A percentile compares a stretch with the other conserved stretches of the same genome.
Conservation (phyloP, 2,329 filamentous ascomycete genomes). For the Penicillium sp. region DNA sequence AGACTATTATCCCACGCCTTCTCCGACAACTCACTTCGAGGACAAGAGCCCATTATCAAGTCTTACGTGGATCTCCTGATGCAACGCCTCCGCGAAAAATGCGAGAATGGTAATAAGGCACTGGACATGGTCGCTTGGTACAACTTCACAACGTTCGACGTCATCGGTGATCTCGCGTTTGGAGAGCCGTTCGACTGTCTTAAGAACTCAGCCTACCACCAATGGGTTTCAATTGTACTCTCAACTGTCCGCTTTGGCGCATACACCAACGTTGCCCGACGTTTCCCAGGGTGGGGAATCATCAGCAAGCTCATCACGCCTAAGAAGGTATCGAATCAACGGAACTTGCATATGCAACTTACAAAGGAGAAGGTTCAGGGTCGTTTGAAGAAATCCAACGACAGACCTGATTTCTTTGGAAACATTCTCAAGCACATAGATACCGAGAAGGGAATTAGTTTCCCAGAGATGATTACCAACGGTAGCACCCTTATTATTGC, state of each 20-base stretch:
- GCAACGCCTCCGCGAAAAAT: conserved; percentile 18
- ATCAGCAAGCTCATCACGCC: conserved; percentile 5
- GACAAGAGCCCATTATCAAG: neutral
- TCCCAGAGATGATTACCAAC: neutral
- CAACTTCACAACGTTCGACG: conserved; percentile 35
- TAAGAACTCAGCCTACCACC: conserved; percentile 23
- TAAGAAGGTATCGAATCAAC: neutral
- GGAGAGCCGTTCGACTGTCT: conserved; percentile 34
- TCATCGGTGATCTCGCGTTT: conserved; percentile 34
- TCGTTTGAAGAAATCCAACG: conserved; percentile 11
- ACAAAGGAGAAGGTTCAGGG: conserved; percentile 7
- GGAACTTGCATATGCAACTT: conserved; percentile 1
- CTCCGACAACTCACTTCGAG: neutral
- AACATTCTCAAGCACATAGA: conserved; percentile 9
- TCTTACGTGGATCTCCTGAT: neutral
- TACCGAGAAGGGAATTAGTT: neutral
- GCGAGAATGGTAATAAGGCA: conserved; percentile 1
- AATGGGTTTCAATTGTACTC: conserved; percentile 26
- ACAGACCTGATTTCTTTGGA: conserved; percentile 2
- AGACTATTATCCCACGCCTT: conserved; percentile 28
- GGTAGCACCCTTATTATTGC: neutral
- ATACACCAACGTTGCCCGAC: conserved; percentile 12
- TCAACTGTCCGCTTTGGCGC: neutral
- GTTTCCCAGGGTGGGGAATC: conserved; percentile 1
- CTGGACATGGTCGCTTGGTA: conserved; percentile 32